phyloP scores from a whole-genome alignment of 768 basidiomycete genomes.

The Pisolithus orientalis region DNA sequence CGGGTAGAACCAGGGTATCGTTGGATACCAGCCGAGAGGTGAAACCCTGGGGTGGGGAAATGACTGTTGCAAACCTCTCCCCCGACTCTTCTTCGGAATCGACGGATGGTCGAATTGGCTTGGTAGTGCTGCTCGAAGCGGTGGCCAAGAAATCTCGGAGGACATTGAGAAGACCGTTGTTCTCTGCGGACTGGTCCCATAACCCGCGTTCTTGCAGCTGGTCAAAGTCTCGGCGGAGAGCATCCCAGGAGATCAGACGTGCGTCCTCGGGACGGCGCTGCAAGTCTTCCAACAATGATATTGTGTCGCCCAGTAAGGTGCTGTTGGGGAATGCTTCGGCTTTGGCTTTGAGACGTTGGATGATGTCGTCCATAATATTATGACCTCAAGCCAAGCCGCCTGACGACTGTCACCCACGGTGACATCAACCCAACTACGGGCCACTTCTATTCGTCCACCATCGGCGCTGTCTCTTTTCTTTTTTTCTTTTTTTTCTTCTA shows the following conservation, averaged over 20 bases:
- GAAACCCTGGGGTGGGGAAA: slow-evolving; percentile 7
- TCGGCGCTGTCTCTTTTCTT: neutral
- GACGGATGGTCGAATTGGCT: neutral
- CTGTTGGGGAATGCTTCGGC: slow-evolving; percentile 6
- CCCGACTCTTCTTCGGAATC: neutral
- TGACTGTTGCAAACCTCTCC: slow-evolving; percentile 12
- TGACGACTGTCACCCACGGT: neutral
- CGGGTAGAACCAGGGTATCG: slow-evolving; percentile 34
- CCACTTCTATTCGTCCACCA: neutral
- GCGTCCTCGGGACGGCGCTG: slow-evolving; percentile 17
- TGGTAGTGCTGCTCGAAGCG: neutral
- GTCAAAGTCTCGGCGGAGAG: slow-evolving; percentile 14
- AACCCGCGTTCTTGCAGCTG: slow-evolving; percentile 18
- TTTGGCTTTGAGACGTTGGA: slow-evolving; percentile 17
- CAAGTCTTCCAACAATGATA: slow-evolving; percentile 14
- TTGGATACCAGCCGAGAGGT: slow-evolving; percentile 17
- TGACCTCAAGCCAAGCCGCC: neutral
- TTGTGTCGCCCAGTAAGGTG: slow-evolving; percentile 15
- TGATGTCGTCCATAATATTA: slow-evolving; percentile 21
- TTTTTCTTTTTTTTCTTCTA: neutral
- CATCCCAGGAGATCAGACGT: slow-evolving; percentile 18
- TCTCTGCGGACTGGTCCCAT: slow-evolving; percentile 21
- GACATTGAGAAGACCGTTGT: slow-evolving; percentile 21
- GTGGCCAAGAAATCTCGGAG: slow-evolving; percentile 13
- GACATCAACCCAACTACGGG: no score